Evolutionary conservation across 2,329 filamentous ascomycete genomes (phyloP).

Genomic region (Acarospora socialis): DNA sequence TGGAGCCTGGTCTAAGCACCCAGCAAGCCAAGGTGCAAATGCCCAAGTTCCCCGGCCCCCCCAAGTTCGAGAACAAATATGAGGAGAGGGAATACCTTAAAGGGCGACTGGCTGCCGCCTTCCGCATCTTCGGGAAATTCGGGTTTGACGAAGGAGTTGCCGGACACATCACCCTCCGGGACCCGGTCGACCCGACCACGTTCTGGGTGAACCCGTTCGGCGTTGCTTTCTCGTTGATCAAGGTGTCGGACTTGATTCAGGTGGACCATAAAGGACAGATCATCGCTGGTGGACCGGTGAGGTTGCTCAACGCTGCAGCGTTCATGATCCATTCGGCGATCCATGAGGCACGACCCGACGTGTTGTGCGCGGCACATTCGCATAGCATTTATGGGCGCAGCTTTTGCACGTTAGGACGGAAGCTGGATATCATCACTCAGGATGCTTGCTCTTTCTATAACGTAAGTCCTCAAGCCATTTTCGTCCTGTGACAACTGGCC

Average conservation of each 20-base stretch:
- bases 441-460: slow-evolving; percentile 32
- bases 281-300: slow-evolving; percentile 43
- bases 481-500: not conserved
- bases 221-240: slow-evolving; percentile 47
- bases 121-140: slow-evolving; percentile 44
- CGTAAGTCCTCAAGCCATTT: slow-evolving; percentile 13
- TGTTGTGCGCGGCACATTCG: slow-evolving; percentile 40
- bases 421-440: slow-evolving; percentile 32
- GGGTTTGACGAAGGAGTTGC: slow-evolving; percentile 48
- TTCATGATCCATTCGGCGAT: slow-evolving; percentile 41
- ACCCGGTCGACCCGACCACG: slow-evolving; percentile 43
- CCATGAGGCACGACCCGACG: slow-evolving; percentile 41
- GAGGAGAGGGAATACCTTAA: slow-evolving; percentile 41
- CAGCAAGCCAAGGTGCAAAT: slow-evolving; percentile 16
- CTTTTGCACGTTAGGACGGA: slow-evolving; percentile 28
- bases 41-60: slow-evolving; percentile 20
- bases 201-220: slow-evolving; percentile 59
- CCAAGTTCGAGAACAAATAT: slow-evolving; percentile 27
- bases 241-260: slow-evolving; percentile 51
- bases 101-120: slow-evolving; percentile 39
- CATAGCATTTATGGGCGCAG: slow-evolving; percentile 39
- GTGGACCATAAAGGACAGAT: slow-evolving; percentile 48
- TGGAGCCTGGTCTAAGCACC: slow-evolving; percentile 9
- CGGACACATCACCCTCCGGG: slow-evolving; percentile 48
- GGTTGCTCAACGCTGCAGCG: slow-evolving; percentile 33